phyloP scores from a whole-genome alignment of 495 filamentous ascomycete species.

The Penicillium bovifimosum region DNA sequence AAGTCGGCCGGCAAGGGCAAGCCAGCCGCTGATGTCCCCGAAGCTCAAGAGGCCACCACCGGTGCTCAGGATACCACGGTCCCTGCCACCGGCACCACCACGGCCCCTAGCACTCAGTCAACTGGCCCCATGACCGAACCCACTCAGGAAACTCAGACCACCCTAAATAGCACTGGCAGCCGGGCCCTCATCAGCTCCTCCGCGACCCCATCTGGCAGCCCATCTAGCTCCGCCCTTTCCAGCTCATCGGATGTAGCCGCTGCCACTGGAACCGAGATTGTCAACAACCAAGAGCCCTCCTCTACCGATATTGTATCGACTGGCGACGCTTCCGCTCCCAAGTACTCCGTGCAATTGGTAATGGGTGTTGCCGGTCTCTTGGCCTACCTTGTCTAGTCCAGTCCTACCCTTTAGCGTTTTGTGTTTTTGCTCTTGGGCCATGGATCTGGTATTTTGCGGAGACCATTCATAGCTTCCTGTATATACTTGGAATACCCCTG shows the following conservation, averaged over 20 bases:
- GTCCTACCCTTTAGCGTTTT: not conserved
- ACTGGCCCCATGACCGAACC: conserved; percentile 1
- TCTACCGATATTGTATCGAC: conserved; percentile 12
- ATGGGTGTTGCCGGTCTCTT: conserved; percentile 13
- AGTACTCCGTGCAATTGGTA: conserved; percentile 12
- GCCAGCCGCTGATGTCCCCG: conserved; percentile 16
- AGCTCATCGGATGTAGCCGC: not conserved
- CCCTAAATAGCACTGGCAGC: conserved; percentile 7
- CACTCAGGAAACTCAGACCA: not conserved
- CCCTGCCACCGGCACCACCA: conserved; percentile 9
- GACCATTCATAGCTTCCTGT: conserved; percentile 1
- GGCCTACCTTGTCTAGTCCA: conserved; percentile 15
- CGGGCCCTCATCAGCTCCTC: conserved; percentile 21
- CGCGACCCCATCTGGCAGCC: not conserved
- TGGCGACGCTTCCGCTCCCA: conserved; percentile 12
- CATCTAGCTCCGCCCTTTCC: conserved; percentile 14
- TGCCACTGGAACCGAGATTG: conserved; percentile 5
- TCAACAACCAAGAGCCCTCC: conserved; percentile 11
- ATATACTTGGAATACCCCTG: conserved; percentile 9
- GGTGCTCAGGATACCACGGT: not conserved
- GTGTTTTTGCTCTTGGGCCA: not conserved
- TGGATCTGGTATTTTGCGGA: not conserved
- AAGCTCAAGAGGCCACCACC: conserved; percentile 11
- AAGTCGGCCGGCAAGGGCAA: conserved; percentile 18
- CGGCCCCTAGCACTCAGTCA: not conserved